These are phyloP conservation scores for Xerocomellus amylosporus DNA, from an alignment of 768 basidiomycete genomes.

Conservation along the genomic window DNA sequence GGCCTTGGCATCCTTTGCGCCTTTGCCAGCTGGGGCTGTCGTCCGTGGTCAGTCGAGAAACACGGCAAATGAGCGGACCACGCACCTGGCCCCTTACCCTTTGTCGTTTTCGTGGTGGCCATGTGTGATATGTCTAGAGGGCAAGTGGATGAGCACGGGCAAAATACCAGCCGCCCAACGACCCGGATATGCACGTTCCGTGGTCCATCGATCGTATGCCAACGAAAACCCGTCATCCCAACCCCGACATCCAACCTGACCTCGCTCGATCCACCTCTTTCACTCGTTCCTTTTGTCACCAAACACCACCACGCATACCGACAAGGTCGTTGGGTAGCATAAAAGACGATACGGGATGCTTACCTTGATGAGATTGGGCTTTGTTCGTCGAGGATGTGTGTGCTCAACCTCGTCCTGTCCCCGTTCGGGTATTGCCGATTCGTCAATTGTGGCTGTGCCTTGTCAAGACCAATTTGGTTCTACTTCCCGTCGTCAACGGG, in stretches of 20 bases:
- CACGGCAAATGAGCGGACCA: constrained; percentile 27
- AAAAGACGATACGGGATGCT: constrained; percentile 1
- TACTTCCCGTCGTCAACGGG: too few species aligned
- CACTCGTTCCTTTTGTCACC: not conserved
- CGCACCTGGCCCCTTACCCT: constrained; percentile 55
- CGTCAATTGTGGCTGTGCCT: constrained; percentile 24
- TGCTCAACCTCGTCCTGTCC: not conserved
- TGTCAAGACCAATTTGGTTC: too few species aligned
- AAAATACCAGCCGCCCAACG: not conserved
- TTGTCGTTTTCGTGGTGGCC: constrained; percentile 67
- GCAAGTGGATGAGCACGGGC: not conserved
- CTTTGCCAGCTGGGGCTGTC: constrained; percentile 27
- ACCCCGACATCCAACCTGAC: constrained; percentile 20
- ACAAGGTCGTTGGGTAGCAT: not conserved
- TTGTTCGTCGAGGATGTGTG: constrained; percentile 25
- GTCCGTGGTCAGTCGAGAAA: not conserved
- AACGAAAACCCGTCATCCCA: not conserved
- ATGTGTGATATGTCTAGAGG: constrained; percentile 37
- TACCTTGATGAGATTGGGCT: constrained; percentile 29
- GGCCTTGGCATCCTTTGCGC: constrained; percentile 61
- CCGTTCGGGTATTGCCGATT: constrained; percentile 25
- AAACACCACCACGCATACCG: not conserved
- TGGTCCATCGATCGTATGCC: not conserved
- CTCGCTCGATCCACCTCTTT: constrained; percentile 21
- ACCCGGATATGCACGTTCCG: not conserved